Evolutionary conservation across 2,329 filamentous ascomycete species (phyloP).

Genomic region (Metarhizium sp.): DNA sequence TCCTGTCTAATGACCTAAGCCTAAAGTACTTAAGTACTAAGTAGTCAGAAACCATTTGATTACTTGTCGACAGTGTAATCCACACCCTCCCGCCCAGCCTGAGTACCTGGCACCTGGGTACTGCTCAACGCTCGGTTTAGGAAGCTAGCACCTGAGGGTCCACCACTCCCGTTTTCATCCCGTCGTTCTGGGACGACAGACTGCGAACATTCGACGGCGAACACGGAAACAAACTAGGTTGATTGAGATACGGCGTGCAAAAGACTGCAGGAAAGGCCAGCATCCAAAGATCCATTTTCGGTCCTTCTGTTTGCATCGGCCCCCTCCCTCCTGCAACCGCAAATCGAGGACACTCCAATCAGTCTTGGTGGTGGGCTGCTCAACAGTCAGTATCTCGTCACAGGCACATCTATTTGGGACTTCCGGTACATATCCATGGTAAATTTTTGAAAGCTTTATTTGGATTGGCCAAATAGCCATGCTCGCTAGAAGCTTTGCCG

Average conservation of each 20-base stretch:
- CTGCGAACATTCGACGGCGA: neutral
- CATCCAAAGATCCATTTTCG: too few relatives aligned
- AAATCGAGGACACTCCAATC: neutral
- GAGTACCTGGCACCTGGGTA: neutral
- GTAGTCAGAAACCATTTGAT: too few relatives aligned
- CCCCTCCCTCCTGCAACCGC: neutral
- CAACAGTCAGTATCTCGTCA: neutral
- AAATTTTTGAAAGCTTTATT: neutral
- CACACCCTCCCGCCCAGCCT: neutral
- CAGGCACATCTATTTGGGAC: too few relatives aligned
- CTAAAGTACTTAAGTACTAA: too few relatives aligned
- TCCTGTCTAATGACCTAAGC: too few relatives aligned
- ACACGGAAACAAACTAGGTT: neutral
- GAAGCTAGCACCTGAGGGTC: neutral
- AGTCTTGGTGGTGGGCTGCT: too few relatives aligned
- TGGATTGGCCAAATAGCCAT: neutral
- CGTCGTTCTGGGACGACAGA: neutral
- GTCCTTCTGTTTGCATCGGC: neutral
- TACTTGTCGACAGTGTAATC: neutral
- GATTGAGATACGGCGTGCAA: too few relatives aligned
- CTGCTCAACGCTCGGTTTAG: neutral
- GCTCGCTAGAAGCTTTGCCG: slow-evolving; percentile 12
- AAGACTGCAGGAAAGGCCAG: too few relatives aligned
- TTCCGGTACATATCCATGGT: too few relatives aligned
- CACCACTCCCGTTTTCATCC: slow-evolving; percentile 3